phyloP scores from a whole-genome alignment of 768 basidiomycete genomes.

The Vararia minispora region DNA sequence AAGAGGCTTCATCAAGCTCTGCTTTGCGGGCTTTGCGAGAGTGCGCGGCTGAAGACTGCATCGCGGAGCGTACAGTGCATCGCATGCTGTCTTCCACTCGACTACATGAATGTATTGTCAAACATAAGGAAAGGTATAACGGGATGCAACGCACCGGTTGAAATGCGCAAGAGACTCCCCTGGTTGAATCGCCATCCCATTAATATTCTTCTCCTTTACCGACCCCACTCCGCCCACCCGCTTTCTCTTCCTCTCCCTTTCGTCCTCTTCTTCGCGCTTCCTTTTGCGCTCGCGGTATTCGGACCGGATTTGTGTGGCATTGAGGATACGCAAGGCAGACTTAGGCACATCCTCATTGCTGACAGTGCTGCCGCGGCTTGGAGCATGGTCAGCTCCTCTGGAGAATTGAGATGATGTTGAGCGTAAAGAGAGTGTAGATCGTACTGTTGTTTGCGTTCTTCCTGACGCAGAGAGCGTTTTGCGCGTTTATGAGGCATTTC shows the following conservation, averaged over 20 bases:
- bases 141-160: slow-evolving; percentile 41
- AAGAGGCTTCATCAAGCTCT: slow-evolving; percentile 16
- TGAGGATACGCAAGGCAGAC: slow-evolving; percentile 50
- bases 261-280: slow-evolving; percentile 21
- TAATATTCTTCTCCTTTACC: slow-evolving; percentile 4
- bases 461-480: slow-evolving; percentile 22
- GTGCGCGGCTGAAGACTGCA: slow-evolving; percentile 43
- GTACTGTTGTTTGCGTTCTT: slow-evolving; percentile 19
- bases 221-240: slow-evolving; percentile 2
- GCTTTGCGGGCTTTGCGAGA: slow-evolving; percentile 33
- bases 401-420: not conserved
- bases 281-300: slow-evolving; percentile 29
- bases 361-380: slow-evolving; percentile 12
- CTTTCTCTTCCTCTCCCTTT: slow-evolving; percentile 10
- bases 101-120: slow-evolving; percentile 23
- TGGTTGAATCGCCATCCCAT: slow-evolving; percentile 37
- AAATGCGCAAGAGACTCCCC: slow-evolving; percentile 71
- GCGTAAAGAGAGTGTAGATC: slow-evolving; percentile 2
- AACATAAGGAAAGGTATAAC: not conserved
- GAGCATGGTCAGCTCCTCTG: slow-evolving; percentile 18
- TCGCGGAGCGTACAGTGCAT: slow-evolving; percentile 47
- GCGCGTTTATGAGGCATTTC: slow-evolving; percentile 26
- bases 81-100: slow-evolving; percentile 68
- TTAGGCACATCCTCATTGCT: slow-evolving; percentile 58
- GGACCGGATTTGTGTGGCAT: slow-evolving; percentile 47